Evolutionary conservation across 2,329 filamentous ascomycete genomes (phyloP).

Genomic region (Aspergillus sp.): DNA sequence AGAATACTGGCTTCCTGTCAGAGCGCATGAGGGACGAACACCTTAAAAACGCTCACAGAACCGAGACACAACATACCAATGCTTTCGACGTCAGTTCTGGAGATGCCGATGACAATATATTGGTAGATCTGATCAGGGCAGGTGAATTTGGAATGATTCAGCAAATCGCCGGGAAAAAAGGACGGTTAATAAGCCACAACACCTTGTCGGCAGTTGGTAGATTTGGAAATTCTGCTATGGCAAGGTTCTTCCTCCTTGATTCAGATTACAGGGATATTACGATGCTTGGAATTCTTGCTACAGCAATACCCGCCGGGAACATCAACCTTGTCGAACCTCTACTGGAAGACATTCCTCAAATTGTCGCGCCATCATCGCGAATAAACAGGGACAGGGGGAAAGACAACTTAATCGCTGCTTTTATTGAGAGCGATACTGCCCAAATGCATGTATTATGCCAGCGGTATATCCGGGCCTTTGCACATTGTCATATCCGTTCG

Average conservation of each 20-base stretch:
- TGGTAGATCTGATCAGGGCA: not conserved
- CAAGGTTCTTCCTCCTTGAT: not conserved
- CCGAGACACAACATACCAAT: not conserved
- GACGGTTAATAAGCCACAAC: rapidly evolving
- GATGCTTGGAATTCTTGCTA: not conserved
- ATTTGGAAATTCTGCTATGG: not conserved
- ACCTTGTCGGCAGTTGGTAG: not conserved
- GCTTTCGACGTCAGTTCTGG: not conserved
- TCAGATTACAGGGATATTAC: no score
- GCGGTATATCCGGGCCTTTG: not conserved
- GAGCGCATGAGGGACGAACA: constrained; percentile 1
- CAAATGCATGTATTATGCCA: not conserved
- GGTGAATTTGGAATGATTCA: not conserved
- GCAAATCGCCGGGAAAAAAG: not conserved
- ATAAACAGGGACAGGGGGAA: no score
- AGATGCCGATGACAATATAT: not conserved
- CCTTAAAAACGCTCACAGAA: not conserved
- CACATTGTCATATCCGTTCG: rapidly evolving
- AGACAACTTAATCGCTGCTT: no score
- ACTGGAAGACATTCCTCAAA: not conserved
- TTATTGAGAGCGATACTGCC: not conserved
- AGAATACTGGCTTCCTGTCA: not conserved
- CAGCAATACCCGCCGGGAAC: not conserved
- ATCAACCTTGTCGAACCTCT: not conserved
- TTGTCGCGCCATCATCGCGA: no score